Evolutionary conservation across 768 basidiomycete genomes (phyloP).

Genomic region (Chalciporus sphaerocephalus): DNA sequence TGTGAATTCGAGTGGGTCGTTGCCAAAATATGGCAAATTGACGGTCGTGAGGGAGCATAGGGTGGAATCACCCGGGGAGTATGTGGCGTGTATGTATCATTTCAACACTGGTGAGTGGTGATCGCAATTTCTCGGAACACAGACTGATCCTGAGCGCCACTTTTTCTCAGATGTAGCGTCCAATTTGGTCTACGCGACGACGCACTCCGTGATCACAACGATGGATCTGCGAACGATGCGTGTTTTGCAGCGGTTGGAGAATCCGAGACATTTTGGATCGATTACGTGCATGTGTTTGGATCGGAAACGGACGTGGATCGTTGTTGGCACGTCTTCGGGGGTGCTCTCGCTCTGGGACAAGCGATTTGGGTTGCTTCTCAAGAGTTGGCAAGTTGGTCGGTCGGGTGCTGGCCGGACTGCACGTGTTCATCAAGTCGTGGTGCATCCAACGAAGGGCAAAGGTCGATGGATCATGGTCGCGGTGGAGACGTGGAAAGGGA

Average conservation of each 20-base stretch:
- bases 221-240: slow-evolving; percentile 86
- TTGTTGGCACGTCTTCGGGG: slow-evolving; percentile 84
- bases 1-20: slow-evolving; percentile 54
- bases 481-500: slow-evolving; percentile 48
- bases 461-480: slow-evolving; percentile 91
- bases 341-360: slow-evolving; percentile 91
- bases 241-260: slow-evolving; percentile 69
- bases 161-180: slow-evolving; percentile 59
- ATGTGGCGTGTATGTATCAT: slow-evolving; percentile 80
- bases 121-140: not conserved
- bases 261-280: slow-evolving; percentile 81
- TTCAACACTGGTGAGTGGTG: slow-evolving; percentile 60
- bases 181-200: slow-evolving; percentile 82
- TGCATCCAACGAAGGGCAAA: slow-evolving; percentile 84
- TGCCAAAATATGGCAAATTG: slow-evolving; percentile 82
- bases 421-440: slow-evolving; percentile 65
- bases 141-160: not conserved
- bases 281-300: slow-evolving; percentile 85
- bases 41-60: slow-evolving; percentile 79
- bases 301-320: slow-evolving; percentile 79
- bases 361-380: slow-evolving; percentile 84
- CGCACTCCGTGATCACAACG: slow-evolving; percentile 67
- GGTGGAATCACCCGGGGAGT: slow-evolving; percentile 68
- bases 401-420: slow-evolving; percentile 48
- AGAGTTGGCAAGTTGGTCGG: slow-evolving; percentile 77